These are phyloP conservation scores for Zasmidium angulare DNA, from an alignment of 2,329 filamentous ascomycete species.

Conservation along the genomic window DNA sequence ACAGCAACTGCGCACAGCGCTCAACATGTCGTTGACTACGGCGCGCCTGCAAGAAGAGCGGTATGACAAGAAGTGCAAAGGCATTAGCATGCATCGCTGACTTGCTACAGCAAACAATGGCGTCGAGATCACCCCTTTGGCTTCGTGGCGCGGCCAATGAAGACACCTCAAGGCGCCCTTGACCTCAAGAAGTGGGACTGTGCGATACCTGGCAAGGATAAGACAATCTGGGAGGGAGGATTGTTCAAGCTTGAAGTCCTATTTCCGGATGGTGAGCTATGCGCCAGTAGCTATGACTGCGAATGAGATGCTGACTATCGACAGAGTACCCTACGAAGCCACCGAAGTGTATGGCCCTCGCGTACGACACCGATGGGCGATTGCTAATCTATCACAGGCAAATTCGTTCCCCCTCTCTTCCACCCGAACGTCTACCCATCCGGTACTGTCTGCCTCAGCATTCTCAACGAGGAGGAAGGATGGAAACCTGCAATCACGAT, in stretches of 20 bases:
- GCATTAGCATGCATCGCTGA: neutral
- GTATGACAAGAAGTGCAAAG: slow-evolving; percentile 49
- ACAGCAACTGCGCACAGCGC: slow-evolving; percentile 2
- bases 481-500: slow-evolving; percentile 99
- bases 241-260: slow-evolving; percentile 90
- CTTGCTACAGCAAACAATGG: slow-evolving; percentile 79
- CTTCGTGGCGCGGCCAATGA: slow-evolving; percentile 87
- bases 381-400: slow-evolving; percentile 60
- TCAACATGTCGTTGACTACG: slow-evolving; percentile 77
- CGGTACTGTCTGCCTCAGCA: slow-evolving; percentile 94
- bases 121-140: slow-evolving; percentile 95
- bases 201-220: slow-evolving; percentile 91
- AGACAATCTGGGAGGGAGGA: slow-evolving; percentile 97
- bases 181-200: slow-evolving; percentile 97
- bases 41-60: slow-evolving; percentile 87
- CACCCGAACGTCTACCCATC: slow-evolving; percentile 99
- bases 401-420: slow-evolving; percentile 93
- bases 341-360: slow-evolving; percentile 77
- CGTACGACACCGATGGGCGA: neutral
- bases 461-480: slow-evolving; percentile 95
- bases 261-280: slow-evolving; percentile 81
- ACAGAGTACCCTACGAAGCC: slow-evolving; percentile 97
- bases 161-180: slow-evolving; percentile 74
- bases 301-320: slow-evolving; percentile 11
- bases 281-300: neutral